Conservation (phyloP, 495 filamentous ascomycete genomes). For the Bombardia bombarda region DNA sequence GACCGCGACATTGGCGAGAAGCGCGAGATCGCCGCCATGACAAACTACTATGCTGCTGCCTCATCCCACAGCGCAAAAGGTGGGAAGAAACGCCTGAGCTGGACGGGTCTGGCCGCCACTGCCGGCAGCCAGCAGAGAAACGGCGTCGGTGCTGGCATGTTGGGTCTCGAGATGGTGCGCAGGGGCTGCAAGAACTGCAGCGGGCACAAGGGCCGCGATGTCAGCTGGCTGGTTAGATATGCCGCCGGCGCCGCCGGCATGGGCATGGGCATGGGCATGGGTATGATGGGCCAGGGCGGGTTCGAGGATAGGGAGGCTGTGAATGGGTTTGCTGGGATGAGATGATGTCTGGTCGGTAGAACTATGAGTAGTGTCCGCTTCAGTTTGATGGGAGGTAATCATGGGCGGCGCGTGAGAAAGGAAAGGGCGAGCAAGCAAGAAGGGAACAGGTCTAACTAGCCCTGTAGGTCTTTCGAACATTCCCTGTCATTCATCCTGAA, state of each 20-base stretch:
- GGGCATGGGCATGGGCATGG: not conserved
- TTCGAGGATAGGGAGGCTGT: no score
- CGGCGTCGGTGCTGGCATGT: conserved; percentile 17
- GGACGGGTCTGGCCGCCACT: conserved; percentile 24
- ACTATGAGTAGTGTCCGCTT: no score
- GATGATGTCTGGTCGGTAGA: no score
- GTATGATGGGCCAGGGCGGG: no score
- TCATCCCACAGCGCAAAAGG: conserved; percentile 10
- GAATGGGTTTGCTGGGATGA: no score
- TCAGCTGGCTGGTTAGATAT: conserved; percentile 21
- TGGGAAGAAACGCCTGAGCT: conserved; percentile 24
- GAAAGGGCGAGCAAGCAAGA: no score
- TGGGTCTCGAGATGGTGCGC: conserved; percentile 22
- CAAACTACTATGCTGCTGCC: conserved; percentile 18
- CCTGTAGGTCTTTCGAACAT: no score
- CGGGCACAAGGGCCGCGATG: conserved; percentile 18
- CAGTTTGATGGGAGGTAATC: no score
- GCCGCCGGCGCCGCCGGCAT: not conserved
- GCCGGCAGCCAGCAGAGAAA: conserved; percentile 17
- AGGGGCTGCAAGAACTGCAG: conserved; percentile 18
- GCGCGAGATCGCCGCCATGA: conserved; percentile 30
- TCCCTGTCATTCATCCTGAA: no score
- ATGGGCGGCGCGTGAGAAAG: no score
- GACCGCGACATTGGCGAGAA: conserved; percentile 31
- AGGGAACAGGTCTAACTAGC: no score